phyloP scores from a whole-genome alignment of 2,329 filamentous ascomycete species.

The Fusarium humuli region DNA sequence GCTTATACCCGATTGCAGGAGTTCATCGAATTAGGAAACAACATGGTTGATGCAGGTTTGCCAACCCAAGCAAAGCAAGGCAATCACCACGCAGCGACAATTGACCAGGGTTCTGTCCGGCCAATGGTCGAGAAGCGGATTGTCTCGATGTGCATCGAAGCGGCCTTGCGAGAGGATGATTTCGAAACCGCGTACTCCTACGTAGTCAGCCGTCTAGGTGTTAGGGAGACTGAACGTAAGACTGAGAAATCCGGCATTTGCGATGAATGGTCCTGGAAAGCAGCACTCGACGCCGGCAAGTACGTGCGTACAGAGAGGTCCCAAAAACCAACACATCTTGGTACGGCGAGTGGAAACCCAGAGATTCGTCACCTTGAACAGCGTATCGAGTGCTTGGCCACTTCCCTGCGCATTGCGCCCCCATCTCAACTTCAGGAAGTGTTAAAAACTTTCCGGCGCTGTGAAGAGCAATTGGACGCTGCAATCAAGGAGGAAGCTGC shows the following conservation, averaged over 20 bases:
- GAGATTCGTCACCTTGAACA: constrained; percentile 81
- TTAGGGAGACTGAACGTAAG: constrained; percentile 19
- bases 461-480: constrained; percentile 79
- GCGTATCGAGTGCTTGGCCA: constrained; percentile 81
- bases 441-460: constrained; percentile 78
- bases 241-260: constrained; percentile 25
- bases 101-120: constrained; percentile 48
- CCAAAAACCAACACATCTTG: constrained; percentile 67
- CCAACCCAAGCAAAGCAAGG: constrained; percentile 28
- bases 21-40: constrained; percentile 74
- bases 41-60: constrained; percentile 72
- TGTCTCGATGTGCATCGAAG: constrained; percentile 83
- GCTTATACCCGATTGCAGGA: constrained; percentile 82
- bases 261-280: constrained; percentile 82
- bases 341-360: constrained; percentile 68
- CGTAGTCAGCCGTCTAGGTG: constrained; percentile 75
- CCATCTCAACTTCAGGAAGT: constrained; percentile 77
- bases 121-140: constrained; percentile 71
- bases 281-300: constrained; percentile 81
- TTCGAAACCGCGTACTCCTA: constrained; percentile 91
- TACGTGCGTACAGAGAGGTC: constrained; percentile 70
- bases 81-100: constrained; percentile 19
- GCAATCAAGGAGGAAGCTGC: constrained; percentile 74
- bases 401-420: constrained; percentile 80
- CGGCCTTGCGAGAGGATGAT: constrained; percentile 79